Conservation (phyloP, 768 basidiomycete species). For the Termitomyces sp. region DNA sequence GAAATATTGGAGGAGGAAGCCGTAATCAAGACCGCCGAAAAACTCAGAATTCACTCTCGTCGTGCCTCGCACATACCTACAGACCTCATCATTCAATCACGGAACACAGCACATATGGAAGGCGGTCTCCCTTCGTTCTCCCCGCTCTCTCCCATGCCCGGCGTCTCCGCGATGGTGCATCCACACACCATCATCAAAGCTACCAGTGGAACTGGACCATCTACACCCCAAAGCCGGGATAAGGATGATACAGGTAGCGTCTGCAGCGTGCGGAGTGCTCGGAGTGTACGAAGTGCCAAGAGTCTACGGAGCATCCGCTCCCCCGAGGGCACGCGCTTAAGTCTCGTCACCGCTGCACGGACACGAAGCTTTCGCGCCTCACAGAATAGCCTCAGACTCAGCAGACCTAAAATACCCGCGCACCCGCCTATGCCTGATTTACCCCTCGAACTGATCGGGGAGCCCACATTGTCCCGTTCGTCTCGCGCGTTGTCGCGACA, state of each 20-base stretch:
- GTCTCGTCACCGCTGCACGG: slow-evolving; percentile 57
- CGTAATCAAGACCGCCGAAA: slow-evolving; percentile 42
- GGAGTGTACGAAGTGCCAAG: slow-evolving; percentile 28
- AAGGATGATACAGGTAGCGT: slow-evolving; percentile 34
- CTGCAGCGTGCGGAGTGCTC: slow-evolving; percentile 24
- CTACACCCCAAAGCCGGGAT: slow-evolving; percentile 17
- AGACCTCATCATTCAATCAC: slow-evolving; percentile 8
- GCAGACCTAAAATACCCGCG: slow-evolving; percentile 19
- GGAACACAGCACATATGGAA: slow-evolving; percentile 10
- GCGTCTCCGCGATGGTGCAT: slow-evolving; percentile 4
- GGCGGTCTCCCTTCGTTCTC: slow-evolving; percentile 12
- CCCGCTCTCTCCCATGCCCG: slow-evolving; percentile 13
- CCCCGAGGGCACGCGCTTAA: slow-evolving; percentile 16
- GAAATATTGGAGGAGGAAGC: slow-evolving; percentile 19
- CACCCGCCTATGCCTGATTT: slow-evolving; percentile 29
- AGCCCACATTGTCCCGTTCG: neutral
- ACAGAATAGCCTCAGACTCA: slow-evolving; percentile 62
- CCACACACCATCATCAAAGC: neutral
- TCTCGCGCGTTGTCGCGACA: slow-evolving; percentile 6
- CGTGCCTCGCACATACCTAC: slow-evolving; percentile 11
- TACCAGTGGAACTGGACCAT: neutral
- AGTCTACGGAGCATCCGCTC: slow-evolving; percentile 24
- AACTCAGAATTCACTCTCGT: slow-evolving; percentile 29
- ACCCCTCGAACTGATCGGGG: slow-evolving; percentile 15
- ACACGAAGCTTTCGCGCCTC: slow-evolving; percentile 59